Base-by-base conservation (phyloP, 352 stramenopile genomes). In the Globisporangium canariense region DNA sequence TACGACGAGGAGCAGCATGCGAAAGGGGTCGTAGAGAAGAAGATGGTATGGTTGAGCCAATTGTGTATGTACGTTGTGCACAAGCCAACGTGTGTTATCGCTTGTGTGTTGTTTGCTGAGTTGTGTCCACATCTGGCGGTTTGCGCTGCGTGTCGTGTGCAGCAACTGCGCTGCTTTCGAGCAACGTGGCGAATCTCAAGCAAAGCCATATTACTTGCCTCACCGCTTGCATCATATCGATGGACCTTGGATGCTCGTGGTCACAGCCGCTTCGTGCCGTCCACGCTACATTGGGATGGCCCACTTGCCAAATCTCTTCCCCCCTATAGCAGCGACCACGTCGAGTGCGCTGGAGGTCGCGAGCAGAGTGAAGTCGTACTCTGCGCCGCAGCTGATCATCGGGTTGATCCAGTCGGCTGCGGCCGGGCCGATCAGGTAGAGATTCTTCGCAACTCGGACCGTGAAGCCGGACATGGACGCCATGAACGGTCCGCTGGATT, bases 371-470 rank as follows among this genome's bases (percentile, higher is more conserved):
- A 8, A 38, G 20, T 56, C 30, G 32, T 40, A 64, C 32, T 40
- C 46, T 13, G 58, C 58, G 11, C 58, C 58, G 30, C 45, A 56
- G 4, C 30, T n/a, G 18, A 49, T 16, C 58, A 64, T 38, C 46
- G 58, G 58, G 46, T 64, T 64, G 45, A 64, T 49, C 58, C 46
- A 64, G 58, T 64, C 45, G 9, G 58, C 58, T 18, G 20, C 45
- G 30, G 6, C 14, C 10, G n/a, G 28, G 1, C 45, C 46, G 4
- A 64, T 28, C 32, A 64, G 11, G 45, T 16, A 38, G 7, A 64
- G 11, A 36, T 46, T 57, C 60, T 40, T 54, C 4, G 28, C 52
- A 16, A 55, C 25, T 36, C 32, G 20, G 5, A 55, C 18, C 2
- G 49, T 40, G 25, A 55, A 55, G 25, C 25, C 14, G 5, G 49